phyloP scores from a whole-genome alignment of 805 yeast species.

The Saccharomycopsis oosterbeekiorum region DNA sequence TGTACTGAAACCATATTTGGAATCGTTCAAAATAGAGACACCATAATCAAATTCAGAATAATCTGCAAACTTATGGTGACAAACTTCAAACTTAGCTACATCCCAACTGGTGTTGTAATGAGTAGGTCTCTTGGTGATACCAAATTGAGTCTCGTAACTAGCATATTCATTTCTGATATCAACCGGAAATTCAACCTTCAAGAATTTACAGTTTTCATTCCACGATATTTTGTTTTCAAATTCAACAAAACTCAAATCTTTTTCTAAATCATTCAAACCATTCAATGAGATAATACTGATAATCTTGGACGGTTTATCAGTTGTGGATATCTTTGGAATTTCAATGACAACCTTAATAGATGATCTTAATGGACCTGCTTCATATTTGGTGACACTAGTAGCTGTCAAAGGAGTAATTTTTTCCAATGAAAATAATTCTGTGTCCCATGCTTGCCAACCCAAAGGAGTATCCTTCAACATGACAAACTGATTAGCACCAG shows the following conservation, averaged over 20 bases:
- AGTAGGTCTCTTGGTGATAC: constrained; percentile 84
- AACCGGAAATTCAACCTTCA: constrained; percentile 93
- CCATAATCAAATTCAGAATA: constrained; percentile 82
- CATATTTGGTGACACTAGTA: constrained; percentile 31
- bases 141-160: constrained; percentile 89
- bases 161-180: constrained; percentile 69
- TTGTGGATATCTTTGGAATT: constrained; percentile 44
- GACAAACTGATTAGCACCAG: constrained; percentile 74
- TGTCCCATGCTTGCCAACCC: constrained; percentile 95
- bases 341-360: constrained; percentile 53
- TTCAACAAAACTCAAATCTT: constrained; percentile 33
- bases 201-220: constrained; percentile 80
- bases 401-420: constrained; percentile 38
- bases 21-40: constrained; percentile 71
- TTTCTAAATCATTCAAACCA: constrained; percentile 34
- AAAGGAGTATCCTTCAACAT: constrained; percentile 85
- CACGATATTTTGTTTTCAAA: constrained; percentile 62
- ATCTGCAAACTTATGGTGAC: constrained; percentile 91
- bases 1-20: constrained; percentile 85
- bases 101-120: constrained; percentile 96
- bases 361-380: constrained; percentile 49
- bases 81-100: constrained; percentile 90
- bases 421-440: constrained; percentile 79
- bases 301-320: constrained; percentile 26
- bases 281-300: constrained; percentile 62